Base-by-base conservation (phyloP, 345 rosid species). In the Orychophragmus violaceus region DNA sequence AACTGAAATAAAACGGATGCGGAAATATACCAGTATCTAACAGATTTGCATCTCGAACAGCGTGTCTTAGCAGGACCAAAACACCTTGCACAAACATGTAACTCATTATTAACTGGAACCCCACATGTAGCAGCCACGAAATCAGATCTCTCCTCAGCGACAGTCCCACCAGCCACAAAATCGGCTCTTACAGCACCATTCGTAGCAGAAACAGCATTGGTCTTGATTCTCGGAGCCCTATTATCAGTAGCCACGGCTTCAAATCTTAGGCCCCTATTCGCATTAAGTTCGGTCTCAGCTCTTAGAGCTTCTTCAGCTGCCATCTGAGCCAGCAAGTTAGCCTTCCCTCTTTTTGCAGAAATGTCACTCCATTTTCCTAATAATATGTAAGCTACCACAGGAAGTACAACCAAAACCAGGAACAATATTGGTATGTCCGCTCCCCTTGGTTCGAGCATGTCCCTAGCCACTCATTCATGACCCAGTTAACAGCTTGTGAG, bases 401-500 rank as follows among this genome's bases (percentile, higher is more conserved):
- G 96, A 78, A 87, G 85, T 75, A 89, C 91, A 49, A 87, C 89
- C 84, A 89, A 76, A 72, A 85, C 83, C 67, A 89, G 78, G 79
- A 89, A 84, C 66, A 89, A 76, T 78, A 73, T 64, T 37, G 89
- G 91, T 75, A 89, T 58, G 68, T 87, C 91, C 68, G 87, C 88
- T 83, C 78, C 94, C 89, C 89, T 89, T 84, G 96, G 91, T 81
- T 89, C 87, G 45, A 89, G 96, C 96, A 89, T 89, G 87, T 82
- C 88, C 87, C 69, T 72, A 74, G 78, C 72, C 83, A 79, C 87
- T 77, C 80, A 76, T 82, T 87, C 96, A 89, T 89, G 81, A 79
- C 96, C 90, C 76, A 69, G 37, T 51, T 32, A 32, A 59, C 68
- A 59, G n/a, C 63, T 64, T 68, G 33, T 39, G 59, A 66, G 57